Percentiles rank a stretch among this genome's conserved stretches.
These are phyloP conservation scores for Ajuga chamaepitys DNA, from an alignment of 257 asterid species.

Conservation along the genomic window DNA sequence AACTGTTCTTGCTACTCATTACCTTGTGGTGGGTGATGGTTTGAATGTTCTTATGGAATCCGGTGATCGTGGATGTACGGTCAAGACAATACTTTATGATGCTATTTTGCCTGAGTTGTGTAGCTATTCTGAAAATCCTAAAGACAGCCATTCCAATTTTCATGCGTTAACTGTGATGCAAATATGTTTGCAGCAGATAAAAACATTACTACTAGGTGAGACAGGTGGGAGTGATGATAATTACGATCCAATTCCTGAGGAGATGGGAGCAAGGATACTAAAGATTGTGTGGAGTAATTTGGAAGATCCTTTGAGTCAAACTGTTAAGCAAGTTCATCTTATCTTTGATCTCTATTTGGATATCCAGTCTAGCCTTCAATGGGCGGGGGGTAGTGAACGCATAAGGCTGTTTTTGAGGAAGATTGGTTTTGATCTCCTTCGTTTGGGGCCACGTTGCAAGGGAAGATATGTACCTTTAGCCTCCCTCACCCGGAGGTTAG, in stretches of 20 bases:
- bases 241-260: conserved; percentile 60
- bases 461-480: conserved; percentile 88
- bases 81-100: conserved; percentile 70
- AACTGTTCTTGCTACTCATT: conserved; percentile 51
- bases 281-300: conserved; percentile 87
- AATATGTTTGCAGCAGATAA: conserved; percentile 94
- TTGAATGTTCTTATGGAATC: conserved; percentile 15
- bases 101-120: conserved; percentile 88
- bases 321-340: conserved; percentile 93
- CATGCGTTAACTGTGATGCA: conserved; percentile 92
- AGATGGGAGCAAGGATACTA: conserved; percentile 61
- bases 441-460: conserved; percentile 87
- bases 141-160: conserved; percentile 83
- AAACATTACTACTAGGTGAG: conserved; percentile 52
- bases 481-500: conserved; percentile 79
- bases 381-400: conserved; percentile 56
- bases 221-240: conserved; percentile 19
- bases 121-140: conserved; percentile 68
- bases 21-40: conserved; percentile 28
- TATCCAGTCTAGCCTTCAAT: conserved; percentile 56
- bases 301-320: conserved; percentile 96
- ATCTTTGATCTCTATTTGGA: conserved; percentile 88
- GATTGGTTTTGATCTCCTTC: conserved; percentile 74
- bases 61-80: conserved; percentile 21
- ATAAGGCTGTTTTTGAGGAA: conserved; percentile 55